A percentile compares a stretch with the other conserved stretches of the same genome.
Evolutionary conservation across 306 rosid genomes (phyloP).

Genomic region (Notholithocarpus densiflorus): DNA sequence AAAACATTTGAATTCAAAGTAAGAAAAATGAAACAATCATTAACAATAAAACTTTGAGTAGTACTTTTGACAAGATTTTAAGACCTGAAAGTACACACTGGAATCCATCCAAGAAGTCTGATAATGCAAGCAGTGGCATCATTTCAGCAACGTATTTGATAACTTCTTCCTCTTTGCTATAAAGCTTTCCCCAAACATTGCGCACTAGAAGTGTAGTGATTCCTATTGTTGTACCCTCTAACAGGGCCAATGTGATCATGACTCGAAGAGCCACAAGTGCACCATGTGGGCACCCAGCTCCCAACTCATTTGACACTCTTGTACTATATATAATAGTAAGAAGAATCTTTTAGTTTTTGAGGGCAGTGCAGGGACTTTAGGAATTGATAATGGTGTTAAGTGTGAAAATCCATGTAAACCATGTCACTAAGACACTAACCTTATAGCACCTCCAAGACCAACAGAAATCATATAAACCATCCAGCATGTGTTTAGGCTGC

Average conservation of each 20-base stretch:
- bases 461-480: conserved; percentile 59
- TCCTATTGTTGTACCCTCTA: conserved; percentile 37
- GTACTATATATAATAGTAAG: not conserved
- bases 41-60: not conserved
- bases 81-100: conserved; percentile 69
- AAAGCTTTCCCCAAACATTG: conserved; percentile 50
- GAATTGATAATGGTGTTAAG: not conserved
- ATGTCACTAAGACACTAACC: conserved; percentile 39
- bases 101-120: conserved; percentile 64
- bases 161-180: conserved; percentile 56
- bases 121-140: conserved; percentile 60
- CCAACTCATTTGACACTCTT: conserved; percentile 51
- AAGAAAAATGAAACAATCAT: not conserved
- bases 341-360: not conserved
- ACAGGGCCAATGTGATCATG: conserved; percentile 35
- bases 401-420: not conserved
- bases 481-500: conserved; percentile 61
- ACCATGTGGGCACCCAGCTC: conserved; percentile 45
- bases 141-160: conserved; percentile 46
- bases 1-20: not conserved
- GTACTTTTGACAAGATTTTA: not conserved
- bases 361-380: not conserved
- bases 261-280: conserved; percentile 51
- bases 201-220: conserved; percentile 44
- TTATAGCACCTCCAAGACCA: conserved; percentile 62